Conservation (phyloP, 352 stramenopile species). For the Globisporangium iwayamae region DNA sequence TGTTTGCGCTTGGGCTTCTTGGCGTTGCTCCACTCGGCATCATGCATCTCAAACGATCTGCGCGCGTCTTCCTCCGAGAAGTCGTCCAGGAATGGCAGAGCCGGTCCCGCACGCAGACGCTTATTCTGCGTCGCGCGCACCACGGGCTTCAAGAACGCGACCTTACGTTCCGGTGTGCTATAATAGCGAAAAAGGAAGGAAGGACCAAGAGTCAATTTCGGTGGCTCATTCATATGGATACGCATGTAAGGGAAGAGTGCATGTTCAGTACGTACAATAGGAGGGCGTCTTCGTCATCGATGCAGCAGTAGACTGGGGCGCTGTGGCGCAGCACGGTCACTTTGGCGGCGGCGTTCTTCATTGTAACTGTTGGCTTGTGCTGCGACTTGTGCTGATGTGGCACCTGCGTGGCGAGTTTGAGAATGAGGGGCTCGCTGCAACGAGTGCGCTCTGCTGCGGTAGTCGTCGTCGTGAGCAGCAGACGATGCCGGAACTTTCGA, state of each 20-base stretch:
- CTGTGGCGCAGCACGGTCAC: constrained; percentile 2
- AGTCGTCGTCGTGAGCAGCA: constrained; percentile 4
- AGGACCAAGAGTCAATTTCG: constrained; percentile 7
- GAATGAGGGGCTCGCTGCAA: neutral
- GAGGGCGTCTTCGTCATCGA: neutral
- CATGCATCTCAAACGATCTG: constrained; percentile 16
- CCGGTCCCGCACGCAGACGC: constrained; percentile 18
- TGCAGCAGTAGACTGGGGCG: neutral
- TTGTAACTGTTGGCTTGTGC: neutral
- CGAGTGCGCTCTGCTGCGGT: neutral
- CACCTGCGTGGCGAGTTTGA: neutral
- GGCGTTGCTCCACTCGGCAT: constrained; percentile 13
- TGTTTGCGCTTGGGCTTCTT: constrained; percentile 29
- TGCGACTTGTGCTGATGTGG: neutral
- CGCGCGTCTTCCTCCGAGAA: constrained; percentile 23
- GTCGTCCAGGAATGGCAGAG: constrained; percentile 31
- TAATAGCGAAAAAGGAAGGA: neutral
- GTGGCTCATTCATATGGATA: neutral
- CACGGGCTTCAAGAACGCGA: constrained; percentile 13
- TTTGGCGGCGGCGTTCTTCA: constrained; percentile 4
- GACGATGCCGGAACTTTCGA: constrained; percentile 6
- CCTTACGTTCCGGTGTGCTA: constrained; percentile 19
- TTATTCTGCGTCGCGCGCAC: constrained; percentile 14
- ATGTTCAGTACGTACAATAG: constrained; percentile 4
- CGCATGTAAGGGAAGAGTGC: neutral